Evolutionary conservation across 768 basidiomycete genomes (phyloP).

Genomic region (Gymnopilus dilepis): DNA sequence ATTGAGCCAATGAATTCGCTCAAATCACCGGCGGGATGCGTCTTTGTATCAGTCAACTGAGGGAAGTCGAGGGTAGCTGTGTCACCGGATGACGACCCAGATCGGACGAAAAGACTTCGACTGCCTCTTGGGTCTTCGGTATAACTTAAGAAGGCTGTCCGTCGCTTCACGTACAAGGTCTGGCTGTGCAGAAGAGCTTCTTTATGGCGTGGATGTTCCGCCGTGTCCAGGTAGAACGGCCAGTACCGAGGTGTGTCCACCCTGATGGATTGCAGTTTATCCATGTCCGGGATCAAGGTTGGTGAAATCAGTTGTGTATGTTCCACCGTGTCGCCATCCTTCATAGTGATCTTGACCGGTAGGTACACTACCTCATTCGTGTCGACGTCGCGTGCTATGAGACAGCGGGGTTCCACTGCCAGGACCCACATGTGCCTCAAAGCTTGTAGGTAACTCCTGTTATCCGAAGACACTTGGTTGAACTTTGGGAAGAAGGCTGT

Average conservation of each 20-base stretch:
- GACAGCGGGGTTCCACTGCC: slow-evolving; percentile 91
- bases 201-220: slow-evolving; percentile 68
- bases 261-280: slow-evolving; percentile 78
- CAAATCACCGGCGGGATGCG: slow-evolving; percentile 74
- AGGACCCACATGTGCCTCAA: slow-evolving; percentile 96
- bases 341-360: slow-evolving; percentile 85
- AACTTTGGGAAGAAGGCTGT: slow-evolving; percentile 93
- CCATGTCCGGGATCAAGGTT: slow-evolving; percentile 89
- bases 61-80: slow-evolving; percentile 88
- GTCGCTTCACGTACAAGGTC: slow-evolving; percentile 90
- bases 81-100: slow-evolving; percentile 84
- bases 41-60: slow-evolving; percentile 66
- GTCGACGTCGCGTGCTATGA: slow-evolving; percentile 92
- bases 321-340: slow-evolving; percentile 65
- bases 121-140: slow-evolving; percentile 94
- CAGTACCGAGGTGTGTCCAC: slow-evolving; percentile 96
- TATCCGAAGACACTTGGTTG: slow-evolving; percentile 79
- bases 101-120: slow-evolving; percentile 87
- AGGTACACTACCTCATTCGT: slow-evolving; percentile 90
- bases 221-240: slow-evolving; percentile 87
- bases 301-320: slow-evolving; percentile 87
- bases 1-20: slow-evolving; percentile 87
- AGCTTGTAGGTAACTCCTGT: slow-evolving; percentile 90
- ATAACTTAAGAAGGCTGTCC: slow-evolving; percentile 92
- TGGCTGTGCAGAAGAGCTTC: slow-evolving; percentile 73